phyloP scores from a whole-genome alignment of 345 rosid species.

The Eutrema heterophyllum region DNA sequence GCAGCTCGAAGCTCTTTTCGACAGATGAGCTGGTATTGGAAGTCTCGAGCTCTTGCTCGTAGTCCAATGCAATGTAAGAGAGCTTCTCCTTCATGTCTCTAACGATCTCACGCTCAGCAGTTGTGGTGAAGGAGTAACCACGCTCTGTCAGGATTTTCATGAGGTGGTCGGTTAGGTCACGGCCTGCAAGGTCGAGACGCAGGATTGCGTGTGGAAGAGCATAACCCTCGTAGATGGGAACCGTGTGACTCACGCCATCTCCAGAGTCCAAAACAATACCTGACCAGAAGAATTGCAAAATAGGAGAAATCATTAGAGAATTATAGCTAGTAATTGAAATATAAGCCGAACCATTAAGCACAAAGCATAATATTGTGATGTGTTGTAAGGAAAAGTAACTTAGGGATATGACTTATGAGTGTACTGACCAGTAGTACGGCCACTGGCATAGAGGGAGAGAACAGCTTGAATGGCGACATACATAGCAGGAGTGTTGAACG shows the following conservation, averaged over 20 bases:
- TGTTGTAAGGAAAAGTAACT: neutral
- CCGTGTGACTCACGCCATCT: slow-evolving; percentile 69
- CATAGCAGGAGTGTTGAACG: slow-evolving; percentile 60
- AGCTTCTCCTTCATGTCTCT: slow-evolving; percentile 70
- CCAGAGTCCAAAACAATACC: slow-evolving; percentile 67
- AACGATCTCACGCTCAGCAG: slow-evolving; percentile 72
- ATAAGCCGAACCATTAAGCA: neutral
- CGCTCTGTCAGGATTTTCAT: slow-evolving; percentile 61
- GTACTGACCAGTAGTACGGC: slow-evolving; percentile 62
- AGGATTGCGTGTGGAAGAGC: slow-evolving; percentile 64
- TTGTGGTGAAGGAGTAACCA: slow-evolving; percentile 68
- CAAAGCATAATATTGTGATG: neutral
- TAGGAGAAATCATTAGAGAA: neutral
- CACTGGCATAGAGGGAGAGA: slow-evolving; percentile 67
- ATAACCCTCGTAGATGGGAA: slow-evolving; percentile 60
- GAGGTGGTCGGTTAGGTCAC: slow-evolving; percentile 55
- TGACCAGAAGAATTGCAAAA: slow-evolving; percentile 4
- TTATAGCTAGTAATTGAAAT: neutral
- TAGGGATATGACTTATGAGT: neutral
- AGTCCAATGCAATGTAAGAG: slow-evolving; percentile 64
- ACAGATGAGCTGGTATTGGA: slow-evolving; percentile 53
- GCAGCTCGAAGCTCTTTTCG: slow-evolving; percentile 66
- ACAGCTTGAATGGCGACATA: slow-evolving; percentile 67
- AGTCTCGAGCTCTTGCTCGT: slow-evolving; percentile 64
- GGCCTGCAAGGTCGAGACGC: slow-evolving; percentile 58